Evolutionary conservation across 768 basidiomycete genomes (phyloP), one percentile per base, ranked within the genome.

Genomic region (Boletus rex-veris): DNA sequence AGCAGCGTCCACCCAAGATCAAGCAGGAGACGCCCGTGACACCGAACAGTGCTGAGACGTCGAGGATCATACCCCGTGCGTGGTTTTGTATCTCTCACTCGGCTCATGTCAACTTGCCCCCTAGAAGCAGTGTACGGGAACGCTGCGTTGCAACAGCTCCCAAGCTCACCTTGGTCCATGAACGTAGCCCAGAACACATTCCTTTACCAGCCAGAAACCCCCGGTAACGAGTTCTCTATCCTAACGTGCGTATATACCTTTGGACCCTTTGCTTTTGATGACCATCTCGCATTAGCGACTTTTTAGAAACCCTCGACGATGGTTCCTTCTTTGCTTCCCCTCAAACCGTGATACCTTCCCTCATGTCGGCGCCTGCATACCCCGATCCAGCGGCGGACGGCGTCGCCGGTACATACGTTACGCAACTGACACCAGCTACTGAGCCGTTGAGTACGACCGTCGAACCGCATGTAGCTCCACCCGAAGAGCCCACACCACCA

Each of bases 251-350:
- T 58, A 24, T 39, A 12, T 52, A 19, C 18, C 21, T 9, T 14
- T n/a, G 30, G 21, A 33, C 40, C 8, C 33, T 35, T 26, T 28
- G 8, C 48, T 42, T 14, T 49, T 43, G 15, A 31, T 3, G 28
- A 31, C 15, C 3, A 11, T 14, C 24, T 44, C 47, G 26, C 26
- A 28, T 21, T 54, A 93, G 91, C 33, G 90, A 95, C 64, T 94
- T 93, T 69, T 78, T 95, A 24, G 90, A 92, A 67, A 90, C 90
- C 0, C 78, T 95, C 8, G 90, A 92, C 68, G 90, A 94, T 49
- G 83, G 85, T 3, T 79, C 87, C 2, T 92, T 91, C 72, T 89
- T 92, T 68, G 80, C 80, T 15, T 73, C 75, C n/a, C 80, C 82
- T 6, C 65, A 71, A 52, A 76, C 76, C 2, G 75, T 82, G 28